Percentiles rank a stretch among this genome's conserved stretches.
Conservation (phyloP, 306 rosid species). For the Malus asiatica region DNA sequence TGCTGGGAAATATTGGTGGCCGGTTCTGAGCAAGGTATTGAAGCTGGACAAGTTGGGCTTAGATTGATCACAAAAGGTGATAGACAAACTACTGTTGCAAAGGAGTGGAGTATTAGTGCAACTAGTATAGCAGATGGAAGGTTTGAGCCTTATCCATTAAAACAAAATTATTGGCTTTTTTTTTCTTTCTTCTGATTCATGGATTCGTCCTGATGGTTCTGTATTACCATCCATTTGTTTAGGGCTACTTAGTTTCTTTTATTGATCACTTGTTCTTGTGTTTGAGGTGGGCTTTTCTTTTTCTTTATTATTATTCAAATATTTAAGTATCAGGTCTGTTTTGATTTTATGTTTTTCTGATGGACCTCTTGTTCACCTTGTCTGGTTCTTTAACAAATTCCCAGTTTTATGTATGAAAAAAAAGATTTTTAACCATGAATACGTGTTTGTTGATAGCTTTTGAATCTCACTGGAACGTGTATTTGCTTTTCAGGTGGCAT, state of each 20-base stretch:
- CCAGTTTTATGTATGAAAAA: neutral
- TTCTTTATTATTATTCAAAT: neutral
- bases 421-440: neutral
- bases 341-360: neutral
- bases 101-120: conserved; percentile 94
- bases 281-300: neutral
- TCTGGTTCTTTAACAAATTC: neutral
- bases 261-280: neutral
- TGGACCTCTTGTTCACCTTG: neutral
- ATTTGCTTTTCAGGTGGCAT: conserved; percentile 83
- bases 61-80: conserved; percentile 95
- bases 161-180: conserved; percentile 7
- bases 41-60: conserved; percentile 99
- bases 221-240: neutral
- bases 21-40: conserved; percentile 98
- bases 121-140: conserved; percentile 98
- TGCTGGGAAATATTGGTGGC: conserved; percentile 99
- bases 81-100: conserved; percentile 88
- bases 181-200: neutral
- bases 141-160: conserved; percentile 32
- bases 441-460: neutral
- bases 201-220: neutral
- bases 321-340: neutral
- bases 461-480: conserved; percentile 9
- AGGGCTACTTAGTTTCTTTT: neutral